Percentiles rank a stretch among this genome's conserved stretches.
These are phyloP conservation scores for Mycena rebaudengoi DNA, from an alignment of 768 basidiomycete species.

Conservation along the genomic window DNA sequence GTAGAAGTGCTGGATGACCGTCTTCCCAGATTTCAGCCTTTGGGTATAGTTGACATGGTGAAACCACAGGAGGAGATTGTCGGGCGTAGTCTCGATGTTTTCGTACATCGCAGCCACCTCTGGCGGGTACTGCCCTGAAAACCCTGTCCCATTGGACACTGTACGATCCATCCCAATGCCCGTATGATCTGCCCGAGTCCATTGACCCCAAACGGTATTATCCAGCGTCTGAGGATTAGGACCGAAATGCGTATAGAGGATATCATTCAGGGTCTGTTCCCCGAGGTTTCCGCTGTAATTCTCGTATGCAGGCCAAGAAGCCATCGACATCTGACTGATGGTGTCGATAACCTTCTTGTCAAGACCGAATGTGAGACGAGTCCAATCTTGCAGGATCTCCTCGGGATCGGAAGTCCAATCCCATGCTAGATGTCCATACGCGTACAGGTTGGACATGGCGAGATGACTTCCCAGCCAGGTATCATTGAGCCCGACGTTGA, in stretches of 20 bases:
- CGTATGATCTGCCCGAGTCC: constrained; percentile 25
- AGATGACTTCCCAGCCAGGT: constrained; percentile 28
- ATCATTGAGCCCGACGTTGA: constrained; percentile 23
- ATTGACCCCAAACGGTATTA: constrained; percentile 24
- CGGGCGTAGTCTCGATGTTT: constrained; percentile 20
- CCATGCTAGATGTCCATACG: constrained; percentile 27
- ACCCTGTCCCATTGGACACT: constrained; percentile 26
- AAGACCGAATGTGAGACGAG: constrained; percentile 25
- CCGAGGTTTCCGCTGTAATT: constrained; percentile 27
- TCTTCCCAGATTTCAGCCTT: constrained; percentile 22
- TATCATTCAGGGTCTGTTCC: constrained; percentile 26
- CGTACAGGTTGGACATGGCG: constrained; percentile 28
- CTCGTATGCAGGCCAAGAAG: constrained; percentile 27
- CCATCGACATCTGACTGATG: constrained; percentile 24
- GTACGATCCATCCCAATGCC: constrained; percentile 27
- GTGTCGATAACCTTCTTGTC: constrained; percentile 22
- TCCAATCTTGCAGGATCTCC: constrained; percentile 27
- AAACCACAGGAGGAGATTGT: constrained; percentile 25
- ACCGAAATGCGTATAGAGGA: constrained; percentile 27
- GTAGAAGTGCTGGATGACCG: constrained; percentile 29
- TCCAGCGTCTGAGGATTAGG: constrained; percentile 26
- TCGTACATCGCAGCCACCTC: constrained; percentile 23
- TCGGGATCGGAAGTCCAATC: constrained; percentile 23
- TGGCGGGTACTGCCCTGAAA: constrained; percentile 26
- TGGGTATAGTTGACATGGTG: constrained; percentile 28